Conservation (phyloP, 768 basidiomycete genomes). For the Suillus alpinus region DNA sequence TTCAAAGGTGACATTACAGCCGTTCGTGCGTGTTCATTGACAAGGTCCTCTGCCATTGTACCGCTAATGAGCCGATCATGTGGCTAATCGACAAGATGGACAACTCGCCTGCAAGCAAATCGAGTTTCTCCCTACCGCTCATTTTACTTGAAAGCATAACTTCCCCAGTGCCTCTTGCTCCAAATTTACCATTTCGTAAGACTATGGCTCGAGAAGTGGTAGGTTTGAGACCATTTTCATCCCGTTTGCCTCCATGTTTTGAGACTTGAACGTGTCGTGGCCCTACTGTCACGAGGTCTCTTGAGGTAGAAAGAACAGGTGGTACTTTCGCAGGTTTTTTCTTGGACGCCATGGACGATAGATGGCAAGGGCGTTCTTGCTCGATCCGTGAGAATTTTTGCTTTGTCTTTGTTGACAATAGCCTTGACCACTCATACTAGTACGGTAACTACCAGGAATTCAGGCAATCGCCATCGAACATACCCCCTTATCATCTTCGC, state of each 20-base stretch:
- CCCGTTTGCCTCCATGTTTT: constrained; percentile 37
- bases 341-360: constrained; percentile 22
- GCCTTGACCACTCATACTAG: neutral
- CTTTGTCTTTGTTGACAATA: neutral
- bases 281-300: constrained; percentile 55
- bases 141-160: constrained; percentile 55
- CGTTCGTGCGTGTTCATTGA: constrained; percentile 46
- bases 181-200: constrained; percentile 73
- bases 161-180: constrained; percentile 69
- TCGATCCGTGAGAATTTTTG: neutral
- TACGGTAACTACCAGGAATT: neutral
- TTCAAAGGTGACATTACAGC: constrained; percentile 66
- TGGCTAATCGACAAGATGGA: neutral
- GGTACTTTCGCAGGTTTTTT: constrained; percentile 21
- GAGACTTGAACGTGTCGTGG: constrained; percentile 44
- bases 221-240: constrained; percentile 51
- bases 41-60: constrained; percentile 57
- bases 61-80: constrained; percentile 6
- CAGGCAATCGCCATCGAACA: neutral
- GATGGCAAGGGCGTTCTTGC: neutral
- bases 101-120: constrained; percentile 67
- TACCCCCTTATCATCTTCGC: neutral
- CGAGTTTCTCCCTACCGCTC: constrained; percentile 76
- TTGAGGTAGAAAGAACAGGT: constrained; percentile 19
- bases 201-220: constrained; percentile 72